Base-by-base conservation (phyloP, 2,329 filamentous ascomycete genomes). In the Sporothrix pallida region DNA sequence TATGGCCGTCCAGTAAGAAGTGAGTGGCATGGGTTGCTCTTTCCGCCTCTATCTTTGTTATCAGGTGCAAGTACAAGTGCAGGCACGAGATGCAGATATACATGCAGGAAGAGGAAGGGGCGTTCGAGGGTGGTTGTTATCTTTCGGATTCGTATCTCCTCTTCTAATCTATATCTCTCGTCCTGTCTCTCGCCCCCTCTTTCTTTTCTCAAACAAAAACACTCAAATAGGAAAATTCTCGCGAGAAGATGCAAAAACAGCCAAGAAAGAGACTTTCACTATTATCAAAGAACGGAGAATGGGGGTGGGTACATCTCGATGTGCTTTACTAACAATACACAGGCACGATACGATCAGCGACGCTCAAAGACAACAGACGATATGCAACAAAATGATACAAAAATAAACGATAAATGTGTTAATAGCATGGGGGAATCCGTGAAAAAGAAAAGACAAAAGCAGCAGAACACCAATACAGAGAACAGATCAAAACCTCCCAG, bases 31-130 rank as follows among this genome's bases (percentile, higher is more conserved):
- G 31, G 31, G 31, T 5, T 37, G 31, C 31, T 7, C n/a, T 54
- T 20, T 54, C 17, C 17, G 52, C 52, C 37, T 48, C 62, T 65
- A 65, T 65, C 62, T 46, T 23, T 46, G 62, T 67, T 67, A 67
- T 67, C 62, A 26, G 62, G 26, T 13, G 31, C 31, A 37, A 37
- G 31, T 37, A 37, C 31, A 37, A 46, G 15, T 42, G 42, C 42
- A 67, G 48, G 1, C 50, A 20, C 20, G n/a, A 67, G 65, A 26
- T 15, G 46, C 65, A 37, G 44, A 52, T 12, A 26, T 52, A 10
- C 65, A 52, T 68, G 46, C 46, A 52, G 46, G 65, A 37, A 37
- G 65, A 52, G 46, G 65, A 37, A 37, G 65, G 65, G n/a, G 26
- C 46, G 65, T 37, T 10, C 23, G 42, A 7, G 20, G 15, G 2